These are phyloP conservation scores for Fusarium duplospermum DNA, from an alignment of 2,329 filamentous ascomycete genomes.

Conservation along the genomic window DNA sequence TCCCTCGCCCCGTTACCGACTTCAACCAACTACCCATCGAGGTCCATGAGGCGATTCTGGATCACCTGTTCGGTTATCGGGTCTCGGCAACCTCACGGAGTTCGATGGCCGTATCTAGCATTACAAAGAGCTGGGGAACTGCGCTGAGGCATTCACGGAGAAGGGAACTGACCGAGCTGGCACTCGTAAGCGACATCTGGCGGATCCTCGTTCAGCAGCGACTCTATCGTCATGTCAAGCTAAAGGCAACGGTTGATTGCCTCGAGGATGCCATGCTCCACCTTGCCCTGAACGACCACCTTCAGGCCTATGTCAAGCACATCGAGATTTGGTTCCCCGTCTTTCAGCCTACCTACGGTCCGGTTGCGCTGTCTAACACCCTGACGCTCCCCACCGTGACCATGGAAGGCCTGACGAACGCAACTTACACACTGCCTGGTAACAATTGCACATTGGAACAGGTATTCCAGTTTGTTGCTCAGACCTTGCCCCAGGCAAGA, in stretches of 20 bases:
- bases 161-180: slow-evolving; percentile 74
- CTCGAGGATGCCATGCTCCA: slow-evolving; percentile 70
- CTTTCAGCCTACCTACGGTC: slow-evolving; percentile 68
- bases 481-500: slow-evolving; percentile 68
- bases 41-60: slow-evolving; percentile 78
- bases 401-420: slow-evolving; percentile 65
- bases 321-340: slow-evolving; percentile 84
- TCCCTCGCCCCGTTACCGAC: slow-evolving; percentile 45
- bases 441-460: slow-evolving; percentile 79
- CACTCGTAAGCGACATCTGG: slow-evolving; percentile 73
- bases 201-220: slow-evolving; percentile 75
- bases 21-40: slow-evolving; percentile 71
- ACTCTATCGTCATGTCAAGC: slow-evolving; percentile 80
- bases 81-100: slow-evolving; percentile 70
- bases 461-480: slow-evolving; percentile 72
- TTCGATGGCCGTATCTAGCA: slow-evolving; percentile 63
- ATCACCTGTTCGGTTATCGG: slow-evolving; percentile 77
- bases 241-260: slow-evolving; percentile 76
- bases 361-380: slow-evolving; percentile 56
- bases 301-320: slow-evolving; percentile 74
- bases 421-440: slow-evolving; percentile 68
- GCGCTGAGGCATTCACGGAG: slow-evolving; percentile 74
- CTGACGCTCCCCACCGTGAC: slow-evolving; percentile 64
- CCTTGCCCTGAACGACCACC: slow-evolving; percentile 68
- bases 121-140: slow-evolving; percentile 71